Evolutionary conservation across 192 early-diverging fungal genomes (phyloP).

Genomic region (Chytriomyces confervae): DNA sequence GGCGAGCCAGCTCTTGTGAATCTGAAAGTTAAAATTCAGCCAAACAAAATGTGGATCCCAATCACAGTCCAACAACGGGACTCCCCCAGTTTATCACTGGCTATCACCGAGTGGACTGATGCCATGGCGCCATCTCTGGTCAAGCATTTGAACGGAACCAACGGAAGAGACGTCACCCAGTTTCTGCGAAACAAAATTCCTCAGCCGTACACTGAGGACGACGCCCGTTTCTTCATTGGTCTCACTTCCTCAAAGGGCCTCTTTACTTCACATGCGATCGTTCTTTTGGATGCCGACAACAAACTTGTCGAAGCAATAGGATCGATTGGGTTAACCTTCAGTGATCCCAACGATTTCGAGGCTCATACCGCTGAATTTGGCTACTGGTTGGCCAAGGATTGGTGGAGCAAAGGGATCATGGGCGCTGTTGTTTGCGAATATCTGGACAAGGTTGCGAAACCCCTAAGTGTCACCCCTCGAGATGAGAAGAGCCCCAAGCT

Average conservation of each 20-base stretch:
- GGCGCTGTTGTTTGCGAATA: neutral
- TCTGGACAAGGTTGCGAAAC: neutral
- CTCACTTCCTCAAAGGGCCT: neutral
- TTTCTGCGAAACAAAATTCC: constrained; percentile 21
- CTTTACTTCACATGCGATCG: constrained; percentile 26
- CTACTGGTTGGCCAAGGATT: constrained; percentile 22
- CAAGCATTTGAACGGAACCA: constrained; percentile 15
- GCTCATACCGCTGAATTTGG: constrained; percentile 20
- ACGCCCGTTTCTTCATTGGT: constrained; percentile 1
- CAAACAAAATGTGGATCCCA: constrained; percentile 11
- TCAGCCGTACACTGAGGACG: constrained; percentile 7
- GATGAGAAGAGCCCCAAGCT: neutral
- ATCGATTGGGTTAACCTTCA: constrained; percentile 21
- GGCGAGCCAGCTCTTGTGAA: too few relatives aligned
- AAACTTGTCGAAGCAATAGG: constrained; percentile 12
- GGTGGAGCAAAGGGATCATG: constrained; percentile 16
- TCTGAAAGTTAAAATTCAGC: neutral
- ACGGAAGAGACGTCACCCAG: constrained; percentile 8
- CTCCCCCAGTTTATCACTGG: neutral
- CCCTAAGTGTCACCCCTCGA: neutral
- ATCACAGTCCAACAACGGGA: neutral
- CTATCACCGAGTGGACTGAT: constrained; percentile 11
- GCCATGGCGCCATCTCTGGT: neutral
- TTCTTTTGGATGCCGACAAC: neutral
- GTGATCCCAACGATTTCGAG: constrained; percentile 22